phyloP scores from a whole-genome alignment of 495 filamentous ascomycete genomes.

The Rhypophila decipiens region DNA sequence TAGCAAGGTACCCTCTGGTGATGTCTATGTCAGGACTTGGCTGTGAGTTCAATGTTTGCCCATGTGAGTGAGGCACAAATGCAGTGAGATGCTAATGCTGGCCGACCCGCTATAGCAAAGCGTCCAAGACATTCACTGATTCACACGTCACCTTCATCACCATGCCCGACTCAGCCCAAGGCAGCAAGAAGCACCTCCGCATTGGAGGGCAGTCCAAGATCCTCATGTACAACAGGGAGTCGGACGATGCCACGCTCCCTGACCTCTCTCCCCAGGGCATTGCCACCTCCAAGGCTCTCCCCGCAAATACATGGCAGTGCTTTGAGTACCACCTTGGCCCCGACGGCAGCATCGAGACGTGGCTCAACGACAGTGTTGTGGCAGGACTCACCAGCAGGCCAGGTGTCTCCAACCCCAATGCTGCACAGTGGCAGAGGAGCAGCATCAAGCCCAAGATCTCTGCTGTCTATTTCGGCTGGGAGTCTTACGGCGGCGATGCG shows the following conservation, averaged over 20 bases:
- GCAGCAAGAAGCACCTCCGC: constrained; percentile 49
- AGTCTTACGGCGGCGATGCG: constrained; percentile 50
- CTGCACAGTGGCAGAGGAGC: constrained; percentile 43
- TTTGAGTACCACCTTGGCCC: constrained; percentile 52
- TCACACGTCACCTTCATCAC: constrained; percentile 55
- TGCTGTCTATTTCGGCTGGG: constrained; percentile 54
- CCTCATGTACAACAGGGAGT: constrained; percentile 56
- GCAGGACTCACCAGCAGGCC: constrained; percentile 41
- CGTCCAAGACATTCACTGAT: constrained; percentile 45
- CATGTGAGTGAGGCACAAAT: not conserved
- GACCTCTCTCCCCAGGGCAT: constrained; percentile 52
- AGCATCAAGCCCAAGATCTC: constrained; percentile 41
- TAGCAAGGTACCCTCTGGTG: constrained; percentile 46
- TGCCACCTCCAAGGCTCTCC: constrained; percentile 41
- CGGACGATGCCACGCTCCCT: constrained; percentile 54
- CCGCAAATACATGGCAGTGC: constrained; percentile 45
- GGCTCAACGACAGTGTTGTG: constrained; percentile 45
- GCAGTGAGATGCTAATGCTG: constrained; percentile 18
- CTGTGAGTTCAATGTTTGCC: constrained; percentile 41
- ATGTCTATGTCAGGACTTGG: constrained; percentile 48
- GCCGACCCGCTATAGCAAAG: constrained; percentile 38
- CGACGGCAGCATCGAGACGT: constrained; percentile 52
- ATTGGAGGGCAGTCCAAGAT: constrained; percentile 53
- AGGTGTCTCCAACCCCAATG: constrained; percentile 42
- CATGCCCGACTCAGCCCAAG: constrained; percentile 52